Evolutionary conservation across 306 rosid genomes (phyloP), one percentile per base, ranked within the genome.

Genomic region (Malus sieversii): DNA sequence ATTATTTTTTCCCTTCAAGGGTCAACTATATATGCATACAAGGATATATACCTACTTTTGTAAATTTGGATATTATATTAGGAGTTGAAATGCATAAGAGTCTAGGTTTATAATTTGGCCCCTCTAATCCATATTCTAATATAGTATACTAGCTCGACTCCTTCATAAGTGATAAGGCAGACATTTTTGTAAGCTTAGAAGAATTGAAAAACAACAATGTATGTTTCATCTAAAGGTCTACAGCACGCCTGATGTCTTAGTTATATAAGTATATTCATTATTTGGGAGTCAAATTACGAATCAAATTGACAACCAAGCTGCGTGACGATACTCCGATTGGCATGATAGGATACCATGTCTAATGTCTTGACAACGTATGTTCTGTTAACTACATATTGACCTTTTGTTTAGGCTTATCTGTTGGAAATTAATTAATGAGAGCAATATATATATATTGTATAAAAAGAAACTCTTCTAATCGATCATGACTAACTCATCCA

Each of bases 221-320:
- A 15, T 53, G 79, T 66, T 66, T 14, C 53, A 72, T 58, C 13
- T 72, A 12, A 38, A 42, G 68, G 58, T 73, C 69, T 6, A 42
- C 5, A 42, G 77, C 77, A 44, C 69, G 69, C 77, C 77, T 25
- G 70, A 44, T 61, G 62, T 6, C 18, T 9, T 59, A 33, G 5
- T 33, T 46, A 4, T 14, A 46, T 27, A 23, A 5, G 8, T 33
- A 6, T n/a, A 6, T 12, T 33, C 22, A 72, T 72, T 22, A 57
- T n/a, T 22, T 23, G 32, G 8, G 15, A 29, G 27, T 73, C 32
- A 74, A 61, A 60, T 74, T 44, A 44, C 20, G 30, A 27, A 60
- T 6, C 29, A 61, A 42, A 40, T 61, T 60, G 77, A 60, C 77
- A 73, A 45, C 69, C 45, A 27, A 44, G 61, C 74, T 70, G 74